Evolutionary conservation across 169 alveolate species (phyloP), one percentile per base, ranked within the genome.

Genomic region (Eimeria praecox): DNA sequence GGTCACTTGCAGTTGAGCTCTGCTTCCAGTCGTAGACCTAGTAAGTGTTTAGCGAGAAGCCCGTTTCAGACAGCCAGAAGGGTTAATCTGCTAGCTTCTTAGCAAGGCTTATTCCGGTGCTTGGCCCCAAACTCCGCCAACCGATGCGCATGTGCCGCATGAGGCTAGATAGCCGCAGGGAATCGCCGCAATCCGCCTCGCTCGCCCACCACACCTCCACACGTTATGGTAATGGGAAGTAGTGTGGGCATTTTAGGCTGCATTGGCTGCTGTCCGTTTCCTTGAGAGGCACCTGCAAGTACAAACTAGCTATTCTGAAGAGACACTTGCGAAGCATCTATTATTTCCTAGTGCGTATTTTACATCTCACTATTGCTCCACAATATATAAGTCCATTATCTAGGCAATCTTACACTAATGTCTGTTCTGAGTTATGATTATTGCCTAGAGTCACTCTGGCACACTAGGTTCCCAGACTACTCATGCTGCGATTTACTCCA

Each of bases 271-370:
- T 73, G 83, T 73, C 52, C 24, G n/a, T 73, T 33, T 38, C 8
- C 83, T 12, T 35, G 54, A 0, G 54, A 73, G 83, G 83, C 83
- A n/a, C 3, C 83, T 73, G 83, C 83, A 73, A 38, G 54, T 73
- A 52, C 83, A 3, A 38, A 2, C 12, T 16, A 16, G 33, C 52
- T 16, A 20, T 18, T 38, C 18, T 16, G 52, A 5, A 35, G 30
- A 18, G 10, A 18, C 20, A 22, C 27, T 52, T 14, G 52, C 54
- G 54, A 3, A 73, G 83, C 20, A 38, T 14, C 83, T n/a, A 38
- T 3, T 73, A 52, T 73, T 18, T 38, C 49, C 49, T 14, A 4
- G 33, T 12, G 54, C 9, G 38, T 38, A 73, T 73, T 73, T 69
- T 8, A 24, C 80, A n/a, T 9, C 18, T 6, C 49, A 10, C 0